Base-by-base conservation (phyloP, 2,329 filamentous ascomycete genomes). In the Phaeosphaeria sp. region DNA sequence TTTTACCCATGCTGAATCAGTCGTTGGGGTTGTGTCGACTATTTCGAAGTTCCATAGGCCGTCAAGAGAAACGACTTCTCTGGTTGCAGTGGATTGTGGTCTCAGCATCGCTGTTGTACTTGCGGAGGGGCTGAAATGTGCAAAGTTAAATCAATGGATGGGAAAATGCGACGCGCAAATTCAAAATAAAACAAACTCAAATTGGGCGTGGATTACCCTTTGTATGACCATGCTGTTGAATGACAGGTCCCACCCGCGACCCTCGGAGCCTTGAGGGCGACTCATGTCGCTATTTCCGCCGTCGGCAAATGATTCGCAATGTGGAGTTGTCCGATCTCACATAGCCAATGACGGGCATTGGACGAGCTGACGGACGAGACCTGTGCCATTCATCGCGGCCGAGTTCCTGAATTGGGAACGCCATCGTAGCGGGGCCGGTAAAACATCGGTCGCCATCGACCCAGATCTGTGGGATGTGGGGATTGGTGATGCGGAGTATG, bases 31-130 rank as follows among this genome's bases (percentile, higher is more conserved):
- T 23, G 43, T 15, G 44, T 27, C 46, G 22, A 58, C 25, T 11
- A 50, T 13, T 18, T 58, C 46, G 39, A 58, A 58, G 20, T 58
- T 54, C 55, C 55, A 58, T 10, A 58, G 51, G 13, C 55, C 55
- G 41, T 54, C 51, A 11, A 58, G 51, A 5, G 51, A 54, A 1
- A 58, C 51, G 2, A 54, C 25, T 49, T 54, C 52, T 23, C 52
- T 44, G 18, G 43, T 48, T 2, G 21, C 13, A 20, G 49, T 53
- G 6, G 36, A 18, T 44, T 57, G 50, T 44, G 55, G 55, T 25
- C 39, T 43, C 6, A 57, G 33, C 55, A 57, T 57, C 13, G 23
- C 42, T 4, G n/a, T n/a, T n/a, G n/a, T n/a, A n/a, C n/a, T n/a
- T n/a, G n/a, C n/a, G n/a, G n/a, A n/a, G n/a, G n/a, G n/a, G n/a